Evolutionary conservation across 352 stramenopile species (phyloP), one percentile per base, ranked within the genome.

Genomic region (Pythium coloratum): DNA sequence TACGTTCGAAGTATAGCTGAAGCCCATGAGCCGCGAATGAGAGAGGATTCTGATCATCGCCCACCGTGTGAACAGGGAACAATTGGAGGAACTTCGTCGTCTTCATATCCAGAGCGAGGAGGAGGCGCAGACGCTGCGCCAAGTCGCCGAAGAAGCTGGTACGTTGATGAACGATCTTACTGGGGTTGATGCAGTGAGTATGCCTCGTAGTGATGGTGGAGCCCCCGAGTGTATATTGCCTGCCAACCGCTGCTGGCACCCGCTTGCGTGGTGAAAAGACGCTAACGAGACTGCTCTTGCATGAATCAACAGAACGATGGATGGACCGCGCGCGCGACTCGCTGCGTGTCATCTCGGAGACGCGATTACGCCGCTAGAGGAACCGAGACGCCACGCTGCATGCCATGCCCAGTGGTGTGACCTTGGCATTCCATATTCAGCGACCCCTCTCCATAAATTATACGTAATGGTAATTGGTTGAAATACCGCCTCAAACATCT

Each of bases 81-180:
- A 95, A 65, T 76, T 93, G 40, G 87, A 94, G 61, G 84, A 93
- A 61, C 62, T 95, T 44, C 82, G 81, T 26, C 78, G 74, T 47
- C 73, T 95, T 62, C 87, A 95, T 71, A 84, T 95, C 50, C 73
- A 92, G 65, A 93, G 87, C 40, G 87, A 95, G 40, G 85, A 95
- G 66, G 87, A 95, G 69, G 85, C 85, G 2, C 84, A 93, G 61
- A 94, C 84, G 18, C 73, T 95, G 64, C 84, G 81, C 59, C 85
- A 95, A 72, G 85, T 91, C 1, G 85, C 84, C 3, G 85, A 91
- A 38, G 87, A 95, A 85, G 87, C 83, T 76, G 83, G 83, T 93
- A 55, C 38, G 51, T 66, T 33, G 24, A 2, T 5, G 59, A 9
- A 13, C 20, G 63, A 30, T 30, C 12, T 12, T 30, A 5, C 3